A percentile compares a stretch with the other conserved stretches of the same genome.
Evolutionary conservation across 345 rosid genomes (phyloP).

Genomic region (Syzygium aqueum): DNA sequence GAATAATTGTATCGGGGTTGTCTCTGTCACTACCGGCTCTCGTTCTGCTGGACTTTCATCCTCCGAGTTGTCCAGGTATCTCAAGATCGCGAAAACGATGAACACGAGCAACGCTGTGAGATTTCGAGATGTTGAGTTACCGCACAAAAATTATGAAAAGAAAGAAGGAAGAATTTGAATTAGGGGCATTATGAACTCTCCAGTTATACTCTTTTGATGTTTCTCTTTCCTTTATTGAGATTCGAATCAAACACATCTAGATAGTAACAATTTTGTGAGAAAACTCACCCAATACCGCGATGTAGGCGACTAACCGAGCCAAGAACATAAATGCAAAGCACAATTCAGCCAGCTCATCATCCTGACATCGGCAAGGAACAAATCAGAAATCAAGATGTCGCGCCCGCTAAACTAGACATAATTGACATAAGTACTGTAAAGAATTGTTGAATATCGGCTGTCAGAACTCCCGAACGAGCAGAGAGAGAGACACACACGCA

Average conservation of each 20-base stretch:
- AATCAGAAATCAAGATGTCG: background rate
- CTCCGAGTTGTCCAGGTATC: constrained; percentile 15
- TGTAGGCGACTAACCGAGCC: constrained; percentile 25
- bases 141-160: background rate
- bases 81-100: constrained; percentile 13
- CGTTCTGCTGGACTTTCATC: background rate
- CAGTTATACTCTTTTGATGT: background rate
- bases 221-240: background rate
- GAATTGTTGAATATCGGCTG: background rate
- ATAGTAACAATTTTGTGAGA: background rate
- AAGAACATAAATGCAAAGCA: constrained; percentile 17
- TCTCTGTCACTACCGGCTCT: constrained; percentile 5
- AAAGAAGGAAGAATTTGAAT: background rate
- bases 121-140: background rate
- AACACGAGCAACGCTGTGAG: constrained; percentile 19
- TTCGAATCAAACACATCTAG: background rate
- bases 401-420: background rate
- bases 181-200: background rate
- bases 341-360: constrained; percentile 19
- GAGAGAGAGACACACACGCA: background rate
- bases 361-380: constrained; percentile 13
- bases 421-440: background rate
- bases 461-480: background rate
- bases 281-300: constrained; percentile 25
- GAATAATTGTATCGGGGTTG: constrained; percentile 6